phyloP scores from a whole-genome alignment of 805 yeast species.

The Yarrowia sp. region DNA sequence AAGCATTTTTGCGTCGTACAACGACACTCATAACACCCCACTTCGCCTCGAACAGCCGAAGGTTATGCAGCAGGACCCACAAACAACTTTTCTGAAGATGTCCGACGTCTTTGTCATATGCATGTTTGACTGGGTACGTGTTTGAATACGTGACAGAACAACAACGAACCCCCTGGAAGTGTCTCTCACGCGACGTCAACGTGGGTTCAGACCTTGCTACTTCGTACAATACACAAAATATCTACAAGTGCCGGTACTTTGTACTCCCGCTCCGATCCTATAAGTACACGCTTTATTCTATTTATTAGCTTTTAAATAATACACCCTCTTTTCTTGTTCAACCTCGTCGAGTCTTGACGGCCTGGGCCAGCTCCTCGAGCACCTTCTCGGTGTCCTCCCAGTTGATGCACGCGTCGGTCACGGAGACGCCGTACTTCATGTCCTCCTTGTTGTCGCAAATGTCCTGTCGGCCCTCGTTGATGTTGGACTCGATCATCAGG shows the following conservation, averaged over 20 bases:
- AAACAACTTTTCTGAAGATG: too few species aligned
- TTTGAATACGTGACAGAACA: too few species aligned
- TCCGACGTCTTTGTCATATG: too few species aligned
- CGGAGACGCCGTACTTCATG: constrained; percentile 87
- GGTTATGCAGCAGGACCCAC: too few species aligned
- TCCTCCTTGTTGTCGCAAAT: constrained; percentile 77
- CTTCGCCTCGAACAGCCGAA: too few species aligned
- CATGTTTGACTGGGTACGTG: too few species aligned
- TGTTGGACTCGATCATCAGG: constrained; percentile 93
- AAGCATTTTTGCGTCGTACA: too few species aligned
- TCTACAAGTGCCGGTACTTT: not conserved
- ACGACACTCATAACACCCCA: too few species aligned
- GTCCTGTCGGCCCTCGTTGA: constrained; percentile 89
- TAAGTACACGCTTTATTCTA: not conserved
- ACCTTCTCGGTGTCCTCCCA: constrained; percentile 82
- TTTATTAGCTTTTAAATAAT: constrained; percentile 18
- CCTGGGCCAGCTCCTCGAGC: constrained; percentile 67
- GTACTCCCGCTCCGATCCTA: not conserved
- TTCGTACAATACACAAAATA: too few species aligned
- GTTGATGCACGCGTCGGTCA: constrained; percentile 96
- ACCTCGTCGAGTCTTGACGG: constrained; percentile 74
- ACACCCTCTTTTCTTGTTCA: not conserved
- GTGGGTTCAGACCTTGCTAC: too few species aligned
- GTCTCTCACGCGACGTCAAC: too few species aligned
- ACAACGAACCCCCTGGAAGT: too few species aligned